These are phyloP conservation scores for Clarireedia sp. DNA, from an alignment of 2,329 filamentous ascomycete species.

Conservation along the genomic window DNA sequence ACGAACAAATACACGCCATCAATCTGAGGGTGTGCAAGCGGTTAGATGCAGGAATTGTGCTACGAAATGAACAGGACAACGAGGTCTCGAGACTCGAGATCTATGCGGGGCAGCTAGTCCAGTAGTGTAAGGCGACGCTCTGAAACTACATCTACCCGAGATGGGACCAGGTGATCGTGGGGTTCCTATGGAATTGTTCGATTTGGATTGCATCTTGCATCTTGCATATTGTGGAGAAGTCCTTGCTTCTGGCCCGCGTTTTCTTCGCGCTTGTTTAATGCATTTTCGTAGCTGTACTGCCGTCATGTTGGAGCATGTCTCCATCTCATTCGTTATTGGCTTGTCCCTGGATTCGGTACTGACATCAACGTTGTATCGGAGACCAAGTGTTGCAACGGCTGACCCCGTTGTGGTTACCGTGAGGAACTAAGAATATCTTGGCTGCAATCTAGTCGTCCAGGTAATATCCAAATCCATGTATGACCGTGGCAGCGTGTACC, in stretches of 20 bases:
- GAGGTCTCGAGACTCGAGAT: slow-evolving; percentile 7
- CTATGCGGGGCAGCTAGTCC: background rate
- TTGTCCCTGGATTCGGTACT: slow-evolving; percentile 3
- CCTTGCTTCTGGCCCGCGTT: background rate
- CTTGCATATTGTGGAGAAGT: background rate
- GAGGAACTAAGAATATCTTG: slow-evolving; percentile 1
- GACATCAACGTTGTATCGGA: background rate
- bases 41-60: slow-evolving; percentile 4
- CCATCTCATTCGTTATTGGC: background rate
- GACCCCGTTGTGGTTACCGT: background rate
- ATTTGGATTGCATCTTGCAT: background rate
- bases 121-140: background rate
- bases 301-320: background rate
- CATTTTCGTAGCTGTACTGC: slow-evolving; percentile 1
- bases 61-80: background rate
- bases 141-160: slow-evolving; percentile 6
- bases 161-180: slow-evolving; percentile 9
- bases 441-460: background rate
- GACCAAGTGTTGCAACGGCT: background rate
- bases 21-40: background rate
- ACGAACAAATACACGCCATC: background rate
- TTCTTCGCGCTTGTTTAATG: slow-evolving; percentile 5
- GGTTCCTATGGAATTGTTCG: background rate
- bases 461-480: background rate
- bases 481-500: background rate